phyloP scores from a whole-genome alignment of 1,284 basidiomycete species.

The Malassezia obtusa region DNA sequence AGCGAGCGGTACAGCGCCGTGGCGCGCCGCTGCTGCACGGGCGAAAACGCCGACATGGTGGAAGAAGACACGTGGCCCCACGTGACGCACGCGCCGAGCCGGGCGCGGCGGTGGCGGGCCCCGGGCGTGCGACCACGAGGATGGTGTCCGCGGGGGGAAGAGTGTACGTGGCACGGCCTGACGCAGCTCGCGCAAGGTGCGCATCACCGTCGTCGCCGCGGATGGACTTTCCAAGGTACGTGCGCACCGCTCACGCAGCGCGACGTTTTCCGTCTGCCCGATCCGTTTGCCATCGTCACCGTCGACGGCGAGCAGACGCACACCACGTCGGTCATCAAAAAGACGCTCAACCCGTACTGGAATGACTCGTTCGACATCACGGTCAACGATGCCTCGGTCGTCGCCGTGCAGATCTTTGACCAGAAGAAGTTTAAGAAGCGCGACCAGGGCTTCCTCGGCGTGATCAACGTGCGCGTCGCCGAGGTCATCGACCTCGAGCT shows the following conservation, averaged over 20 bases:
- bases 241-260: constrained; percentile 17
- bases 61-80: neutral
- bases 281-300: constrained; percentile 87
- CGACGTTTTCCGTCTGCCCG: constrained; percentile 61
- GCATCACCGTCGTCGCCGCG: constrained; percentile 46
- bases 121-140: neutral
- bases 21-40: constrained; percentile 30
- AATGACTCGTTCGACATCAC: constrained; percentile 50
- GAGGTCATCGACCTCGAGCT: constrained; percentile 81
- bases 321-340: constrained; percentile 58
- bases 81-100: neutral
- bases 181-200: constrained; percentile 30
- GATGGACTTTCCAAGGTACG: constrained; percentile 39
- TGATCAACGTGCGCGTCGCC: constrained; percentile 79
- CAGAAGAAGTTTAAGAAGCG: constrained; percentile 92
- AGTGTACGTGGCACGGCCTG: constrained; percentile 13
- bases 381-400: constrained; percentile 78
- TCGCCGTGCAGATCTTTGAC: constrained; percentile 91
- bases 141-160: constrained; percentile 24
- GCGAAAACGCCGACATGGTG: constrained; percentile 20
- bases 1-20: constrained; percentile 39
- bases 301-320: constrained; percentile 89
- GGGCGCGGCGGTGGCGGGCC: neutral
- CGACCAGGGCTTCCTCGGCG: constrained; percentile 87
- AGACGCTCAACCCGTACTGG: constrained; percentile 48